A percentile compares a stretch with the other conserved stretches of the same genome.
Conservation (phyloP, 257 asterid species). For the Nemophila menziesii region DNA sequence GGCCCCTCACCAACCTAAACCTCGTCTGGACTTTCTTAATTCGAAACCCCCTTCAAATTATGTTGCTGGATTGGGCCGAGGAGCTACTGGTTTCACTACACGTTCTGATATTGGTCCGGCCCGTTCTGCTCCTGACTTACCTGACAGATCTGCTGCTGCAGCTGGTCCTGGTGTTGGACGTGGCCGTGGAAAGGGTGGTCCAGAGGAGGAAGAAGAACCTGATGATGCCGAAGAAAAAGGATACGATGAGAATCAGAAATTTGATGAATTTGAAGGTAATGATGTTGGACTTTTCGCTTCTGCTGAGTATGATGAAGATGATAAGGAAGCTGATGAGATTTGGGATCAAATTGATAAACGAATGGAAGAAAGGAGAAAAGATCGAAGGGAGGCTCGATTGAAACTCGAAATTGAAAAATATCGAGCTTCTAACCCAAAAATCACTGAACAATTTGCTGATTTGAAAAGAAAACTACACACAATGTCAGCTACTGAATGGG, state of each 20-base stretch:
- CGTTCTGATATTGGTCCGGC: slow-evolving; percentile 97
- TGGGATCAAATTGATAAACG: slow-evolving; percentile 81
- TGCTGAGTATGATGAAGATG: slow-evolving; percentile 92
- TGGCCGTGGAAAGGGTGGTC: slow-evolving; percentile 57
- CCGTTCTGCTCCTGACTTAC: slow-evolving; percentile 81
- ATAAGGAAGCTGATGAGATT: slow-evolving; percentile 73
- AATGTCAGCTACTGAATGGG: slow-evolving; percentile 67
- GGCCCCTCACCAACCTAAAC: slow-evolving; percentile 61
- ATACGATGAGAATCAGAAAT: slow-evolving; percentile 84
- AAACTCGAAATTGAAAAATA: slow-evolving; percentile 85
- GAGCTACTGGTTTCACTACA: slow-evolving; percentile 91
- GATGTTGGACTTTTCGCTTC: slow-evolving; percentile 89
- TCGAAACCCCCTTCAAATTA: slow-evolving; percentile 67
- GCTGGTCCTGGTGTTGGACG: slow-evolving; percentile 70
- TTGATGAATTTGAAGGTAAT: slow-evolving; percentile 85
- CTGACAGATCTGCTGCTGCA: slow-evolving; percentile 52
- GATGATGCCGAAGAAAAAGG: slow-evolving; percentile 73
- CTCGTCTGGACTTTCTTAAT: slow-evolving; percentile 44
- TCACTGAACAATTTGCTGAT: slow-evolving; percentile 86
- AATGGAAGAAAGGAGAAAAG: slow-evolving; percentile 87
- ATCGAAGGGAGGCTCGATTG: slow-evolving; percentile 85
- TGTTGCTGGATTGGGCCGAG: slow-evolving; percentile 92
- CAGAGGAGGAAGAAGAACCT: slow-evolving; percentile 73
- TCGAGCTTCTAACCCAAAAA: slow-evolving; percentile 77
- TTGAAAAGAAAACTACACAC: slow-evolving; percentile 69